Evolutionary conservation across 192 early-diverging fungal genomes (phyloP).

Genomic region (Fimicolochytrium jonesii): DNA sequence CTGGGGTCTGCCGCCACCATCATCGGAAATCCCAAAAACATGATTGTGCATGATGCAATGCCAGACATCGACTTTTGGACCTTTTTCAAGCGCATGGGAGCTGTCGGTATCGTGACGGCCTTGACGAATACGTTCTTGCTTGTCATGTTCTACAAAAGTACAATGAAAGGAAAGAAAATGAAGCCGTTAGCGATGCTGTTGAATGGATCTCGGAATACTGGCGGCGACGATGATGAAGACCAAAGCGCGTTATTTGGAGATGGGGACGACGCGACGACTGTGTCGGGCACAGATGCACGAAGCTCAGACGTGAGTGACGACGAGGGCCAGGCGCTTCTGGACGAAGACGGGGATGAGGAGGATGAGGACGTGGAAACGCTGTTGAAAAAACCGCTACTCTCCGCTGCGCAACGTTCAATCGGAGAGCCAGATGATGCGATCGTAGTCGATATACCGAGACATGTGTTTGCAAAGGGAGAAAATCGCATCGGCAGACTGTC

Average conservation of each 20-base stretch:
- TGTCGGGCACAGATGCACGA: background rate
- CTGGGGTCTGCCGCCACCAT: constrained; percentile 8
- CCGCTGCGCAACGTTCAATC: too few relatives aligned
- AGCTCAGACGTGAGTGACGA: background rate
- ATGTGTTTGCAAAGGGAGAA: too few relatives aligned
- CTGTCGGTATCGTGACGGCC: background rate
- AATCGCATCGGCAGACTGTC: too few relatives aligned
- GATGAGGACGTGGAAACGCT: background rate
- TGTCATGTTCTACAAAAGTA: background rate
- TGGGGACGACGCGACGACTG: background rate
- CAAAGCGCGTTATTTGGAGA: too few relatives aligned
- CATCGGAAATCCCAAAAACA: constrained; percentile 21
- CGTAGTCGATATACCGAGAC: too few relatives aligned
- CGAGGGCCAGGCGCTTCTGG: background rate
- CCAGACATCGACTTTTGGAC: background rate
- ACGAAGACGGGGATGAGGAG: background rate
- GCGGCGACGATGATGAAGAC: too few relatives aligned
- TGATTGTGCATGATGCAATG: constrained; percentile 11
- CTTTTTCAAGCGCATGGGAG: background rate
- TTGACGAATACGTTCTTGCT: background rate
- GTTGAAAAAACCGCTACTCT: too few relatives aligned
- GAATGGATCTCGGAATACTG: background rate
- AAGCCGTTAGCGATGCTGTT: background rate
- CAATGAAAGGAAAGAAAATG: background rate
- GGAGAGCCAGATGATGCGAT: too few relatives aligned